Percentiles rank a stretch among this genome's conserved stretches.
These are phyloP conservation scores for Phytopythium mirpurense DNA, from an alignment of 352 stramenopile genomes.

Conservation along the genomic window DNA sequence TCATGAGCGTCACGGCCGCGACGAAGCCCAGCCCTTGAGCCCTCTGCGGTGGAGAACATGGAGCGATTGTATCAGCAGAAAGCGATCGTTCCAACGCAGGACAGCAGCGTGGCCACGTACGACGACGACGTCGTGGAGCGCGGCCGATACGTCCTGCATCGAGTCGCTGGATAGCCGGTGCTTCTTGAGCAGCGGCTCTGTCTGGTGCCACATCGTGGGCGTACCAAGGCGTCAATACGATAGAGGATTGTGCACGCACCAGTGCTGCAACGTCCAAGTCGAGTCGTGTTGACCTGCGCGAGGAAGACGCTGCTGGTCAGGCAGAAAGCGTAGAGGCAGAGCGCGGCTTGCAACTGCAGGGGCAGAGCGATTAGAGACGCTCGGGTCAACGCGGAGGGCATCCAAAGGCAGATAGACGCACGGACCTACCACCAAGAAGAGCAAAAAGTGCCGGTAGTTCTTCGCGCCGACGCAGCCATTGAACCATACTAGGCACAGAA, in stretches of 20 bases:
- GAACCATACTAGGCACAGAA: slow-evolving; percentile 58
- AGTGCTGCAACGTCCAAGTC: too few species aligned
- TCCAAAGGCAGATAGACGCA: background rate
- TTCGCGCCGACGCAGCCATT: slow-evolving; percentile 78
- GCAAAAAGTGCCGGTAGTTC: slow-evolving; percentile 78
- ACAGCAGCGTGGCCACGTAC: slow-evolving; percentile 17
- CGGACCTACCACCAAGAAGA: slow-evolving; percentile 37
- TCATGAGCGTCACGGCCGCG: slow-evolving; percentile 54
- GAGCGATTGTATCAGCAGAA: slow-evolving; percentile 7
- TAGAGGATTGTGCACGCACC: too few species aligned
- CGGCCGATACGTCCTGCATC: slow-evolving; percentile 17
- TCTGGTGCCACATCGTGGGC: too few species aligned
- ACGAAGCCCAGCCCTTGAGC: slow-evolving; percentile 67
- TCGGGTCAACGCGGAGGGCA: background rate
- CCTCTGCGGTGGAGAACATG: slow-evolving; percentile 20
- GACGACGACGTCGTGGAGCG: slow-evolving; percentile 50
- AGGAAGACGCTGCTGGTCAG: slow-evolving; percentile 54
- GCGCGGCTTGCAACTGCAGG: slow-evolving; percentile 34
- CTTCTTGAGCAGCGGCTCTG: slow-evolving; percentile 24
- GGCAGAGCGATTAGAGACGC: background rate
- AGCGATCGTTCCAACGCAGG: background rate
- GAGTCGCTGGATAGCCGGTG: slow-evolving; percentile 13
- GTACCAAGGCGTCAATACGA: too few species aligned
- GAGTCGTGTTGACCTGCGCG: slow-evolving; percentile 21
- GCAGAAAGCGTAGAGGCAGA: slow-evolving; percentile 47